Percentiles rank a stretch among this genome's conserved stretches.
These are phyloP conservation scores for Penicillium macrosclerotiorum DNA, from an alignment of 495 filamentous ascomycete genomes.

Conservation along the genomic window DNA sequence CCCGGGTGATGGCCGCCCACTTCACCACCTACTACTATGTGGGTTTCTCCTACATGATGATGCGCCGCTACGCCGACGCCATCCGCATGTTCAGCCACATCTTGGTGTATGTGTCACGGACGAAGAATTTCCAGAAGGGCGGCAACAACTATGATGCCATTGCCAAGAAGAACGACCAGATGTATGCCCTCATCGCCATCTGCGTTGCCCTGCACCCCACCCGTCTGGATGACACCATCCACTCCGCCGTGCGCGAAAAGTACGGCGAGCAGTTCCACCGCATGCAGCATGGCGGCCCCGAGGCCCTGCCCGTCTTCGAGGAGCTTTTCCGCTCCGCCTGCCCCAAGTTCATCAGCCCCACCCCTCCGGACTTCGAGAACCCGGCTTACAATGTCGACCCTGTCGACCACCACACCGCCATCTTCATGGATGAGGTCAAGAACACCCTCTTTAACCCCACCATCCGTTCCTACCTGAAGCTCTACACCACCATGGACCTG, in stretches of 20 bases:
- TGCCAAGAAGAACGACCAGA: slow-evolving; percentile 99
- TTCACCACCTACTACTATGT: slow-evolving; percentile 99
- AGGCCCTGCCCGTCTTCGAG: slow-evolving; percentile 92
- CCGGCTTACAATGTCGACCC: slow-evolving; percentile 93
- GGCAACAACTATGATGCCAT: slow-evolving; percentile 95
- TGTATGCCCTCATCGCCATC: slow-evolving; percentile 98
- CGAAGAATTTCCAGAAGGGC: slow-evolving; percentile 99
- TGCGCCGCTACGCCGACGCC: slow-evolving; percentile 97
- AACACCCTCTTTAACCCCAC: slow-evolving; percentile 93
- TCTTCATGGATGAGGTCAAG: slow-evolving; percentile 99
- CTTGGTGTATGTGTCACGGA: slow-evolving; percentile 95
- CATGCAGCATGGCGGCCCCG: slow-evolving; percentile 92
- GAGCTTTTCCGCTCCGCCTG: slow-evolving; percentile 93
- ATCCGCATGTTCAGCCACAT: slow-evolving; percentile 99
- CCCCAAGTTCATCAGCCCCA: slow-evolving; percentile 98
- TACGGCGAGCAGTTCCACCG: slow-evolving; percentile 95
- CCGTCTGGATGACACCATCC: slow-evolving; percentile 96
- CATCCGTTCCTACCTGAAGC: slow-evolving; percentile 94
- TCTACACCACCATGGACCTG: slow-evolving; percentile 99
- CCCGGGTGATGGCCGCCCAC: slow-evolving; percentile 98
- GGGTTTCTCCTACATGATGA: slow-evolving; percentile 99
- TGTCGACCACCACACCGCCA: slow-evolving; percentile 90
- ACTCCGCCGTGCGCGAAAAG: slow-evolving; percentile 96
- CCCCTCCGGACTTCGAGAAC: slow-evolving; percentile 95
- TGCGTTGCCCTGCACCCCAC: slow-evolving; percentile 97